A percentile compares a stretch with the other conserved stretches of the same genome.
Evolutionary conservation across 2,329 filamentous ascomycete genomes (phyloP).

Genomic region (Exophiala viscosa): DNA sequence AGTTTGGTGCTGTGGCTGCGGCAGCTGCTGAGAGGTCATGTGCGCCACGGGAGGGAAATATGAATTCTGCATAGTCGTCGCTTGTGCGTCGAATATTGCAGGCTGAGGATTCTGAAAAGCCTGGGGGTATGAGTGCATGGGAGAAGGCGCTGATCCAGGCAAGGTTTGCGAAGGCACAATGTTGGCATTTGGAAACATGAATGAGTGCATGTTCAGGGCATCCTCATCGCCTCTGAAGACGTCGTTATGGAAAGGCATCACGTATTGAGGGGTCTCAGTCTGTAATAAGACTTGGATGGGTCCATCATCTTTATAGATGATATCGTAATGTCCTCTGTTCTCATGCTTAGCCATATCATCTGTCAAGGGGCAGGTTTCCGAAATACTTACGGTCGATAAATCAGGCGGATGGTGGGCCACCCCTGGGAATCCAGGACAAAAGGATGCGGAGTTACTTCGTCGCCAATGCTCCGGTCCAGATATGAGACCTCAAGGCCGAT

Average conservation of each 20-base stretch:
- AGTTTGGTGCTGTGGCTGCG: background rate
- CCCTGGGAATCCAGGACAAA: constrained; percentile 41
- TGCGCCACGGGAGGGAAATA: constrained; percentile 11
- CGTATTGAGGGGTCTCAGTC: constrained; percentile 16
- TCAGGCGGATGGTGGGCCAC: constrained; percentile 60
- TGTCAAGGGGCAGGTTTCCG: background rate
- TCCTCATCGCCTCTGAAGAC: constrained; percentile 11
- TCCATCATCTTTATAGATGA: constrained; percentile 66
- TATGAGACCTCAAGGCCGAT: constrained; percentile 86
- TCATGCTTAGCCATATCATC: constrained; percentile 22
- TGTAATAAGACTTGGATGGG: constrained; percentile 25
- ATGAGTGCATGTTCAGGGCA: constrained; percentile 2
- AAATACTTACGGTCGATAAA: constrained; percentile 60
- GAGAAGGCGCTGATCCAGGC: background rate
- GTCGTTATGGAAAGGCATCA: constrained; percentile 2
- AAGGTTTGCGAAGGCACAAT: constrained; percentile 48
- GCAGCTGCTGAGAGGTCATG: background rate
- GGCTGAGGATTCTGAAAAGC: constrained; percentile 72
- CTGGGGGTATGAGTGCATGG: constrained; percentile 55
- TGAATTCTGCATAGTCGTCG: constrained; percentile 2
- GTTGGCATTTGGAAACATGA: constrained; percentile 10
- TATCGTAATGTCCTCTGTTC: constrained; percentile 79
- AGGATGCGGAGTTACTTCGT: constrained; percentile 59
- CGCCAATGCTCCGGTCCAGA: constrained; percentile 77
- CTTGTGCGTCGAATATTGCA: constrained; percentile 44